These are phyloP conservation scores for Houttuynia cordata DNA, from an alignment of 164 flowering plant species.

Conservation along the genomic window DNA sequence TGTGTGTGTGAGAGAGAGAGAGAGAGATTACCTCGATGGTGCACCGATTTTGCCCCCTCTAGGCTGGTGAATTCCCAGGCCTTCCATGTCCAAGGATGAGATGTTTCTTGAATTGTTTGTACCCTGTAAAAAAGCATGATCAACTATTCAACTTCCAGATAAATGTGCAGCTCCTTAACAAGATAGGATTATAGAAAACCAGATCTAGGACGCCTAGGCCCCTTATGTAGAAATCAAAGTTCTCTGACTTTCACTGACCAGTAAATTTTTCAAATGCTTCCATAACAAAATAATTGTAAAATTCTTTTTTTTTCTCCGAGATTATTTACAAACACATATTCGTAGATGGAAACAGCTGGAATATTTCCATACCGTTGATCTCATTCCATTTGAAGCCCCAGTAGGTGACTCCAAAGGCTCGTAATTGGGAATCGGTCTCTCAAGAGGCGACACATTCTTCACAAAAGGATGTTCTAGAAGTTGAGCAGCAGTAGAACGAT, in stretches of 20 bases:
- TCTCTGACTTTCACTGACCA: too few relatives aligned
- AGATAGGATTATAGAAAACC: background rate
- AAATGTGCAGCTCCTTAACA: background rate
- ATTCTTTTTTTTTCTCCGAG: too few relatives aligned
- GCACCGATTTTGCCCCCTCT: constrained; percentile 25
- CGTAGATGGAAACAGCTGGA: background rate
- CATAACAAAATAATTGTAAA: too few relatives aligned
- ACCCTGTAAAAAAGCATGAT: constrained; percentile 16
- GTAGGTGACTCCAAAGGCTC: constrained; percentile 38
- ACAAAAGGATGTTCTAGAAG: constrained; percentile 92
- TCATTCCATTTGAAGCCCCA: constrained; percentile 28
- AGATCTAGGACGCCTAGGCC: background rate
- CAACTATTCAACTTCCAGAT: background rate
- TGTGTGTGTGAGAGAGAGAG: constrained; percentile 1
- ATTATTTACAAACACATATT: too few relatives aligned
- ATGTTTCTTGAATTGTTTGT: constrained; percentile 23
- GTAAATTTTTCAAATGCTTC: too few relatives aligned
- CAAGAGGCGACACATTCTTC: constrained; percentile 57
- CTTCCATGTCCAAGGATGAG: constrained; percentile 35
- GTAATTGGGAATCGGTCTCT: constrained; percentile 25
- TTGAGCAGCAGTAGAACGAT: constrained; percentile 75
- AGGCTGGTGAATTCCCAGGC: constrained; percentile 18
- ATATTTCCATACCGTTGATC: constrained; percentile 36
- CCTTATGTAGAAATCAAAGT: too few relatives aligned
- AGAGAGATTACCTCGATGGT: constrained; percentile 29